phyloP scores from a whole-genome alignment of 352 stramenopile genomes.

The Blastocystis sp. region DNA sequence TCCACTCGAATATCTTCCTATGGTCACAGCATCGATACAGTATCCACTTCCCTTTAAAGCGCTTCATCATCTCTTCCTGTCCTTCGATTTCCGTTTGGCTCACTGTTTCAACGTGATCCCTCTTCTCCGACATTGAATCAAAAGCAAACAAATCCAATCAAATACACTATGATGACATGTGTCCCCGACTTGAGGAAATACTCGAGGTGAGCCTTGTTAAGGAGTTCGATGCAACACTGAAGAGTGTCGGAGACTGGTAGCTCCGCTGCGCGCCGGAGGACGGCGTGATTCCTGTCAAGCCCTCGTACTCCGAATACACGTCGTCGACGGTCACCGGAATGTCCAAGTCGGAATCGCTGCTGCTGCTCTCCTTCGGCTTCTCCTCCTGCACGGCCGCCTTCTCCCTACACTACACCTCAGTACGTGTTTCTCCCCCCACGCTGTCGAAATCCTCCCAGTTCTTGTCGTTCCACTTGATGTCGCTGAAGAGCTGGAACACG shows the following conservation, averaged over 20 bases:
- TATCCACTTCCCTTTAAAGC: slow-evolving; percentile 4
- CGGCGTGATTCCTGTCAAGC: not conserved
- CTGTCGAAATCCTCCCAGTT: slow-evolving; percentile 35
- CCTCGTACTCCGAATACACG: slow-evolving; percentile 18
- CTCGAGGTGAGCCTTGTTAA: not conserved
- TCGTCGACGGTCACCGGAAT: not conserved
- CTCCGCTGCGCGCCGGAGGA: not conserved
- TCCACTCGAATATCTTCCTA: slow-evolving; percentile 33
- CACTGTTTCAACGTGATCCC: not conserved
- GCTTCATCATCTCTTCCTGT: slow-evolving; percentile 8
- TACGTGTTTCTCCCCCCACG: not conserved
- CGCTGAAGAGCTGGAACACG: slow-evolving; percentile 36
- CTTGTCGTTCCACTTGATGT: slow-evolving; percentile 15
- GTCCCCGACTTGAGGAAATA: not conserved
- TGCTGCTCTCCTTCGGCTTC: not conserved
- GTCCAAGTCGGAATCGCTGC: not conserved
- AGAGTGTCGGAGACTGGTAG: not conserved
- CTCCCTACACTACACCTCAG: not conserved
- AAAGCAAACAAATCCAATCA: slow-evolving; percentile 7
- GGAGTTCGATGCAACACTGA: not conserved
- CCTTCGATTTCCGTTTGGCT: not conserved
- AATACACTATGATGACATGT: slow-evolving; percentile 9
- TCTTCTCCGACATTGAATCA: not conserved
- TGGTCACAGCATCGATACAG: not conserved
- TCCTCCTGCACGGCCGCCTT: not conserved